phyloP scores from a whole-genome alignment of 2,329 filamentous ascomycete species.

The Xylariaceae sp. region DNA sequence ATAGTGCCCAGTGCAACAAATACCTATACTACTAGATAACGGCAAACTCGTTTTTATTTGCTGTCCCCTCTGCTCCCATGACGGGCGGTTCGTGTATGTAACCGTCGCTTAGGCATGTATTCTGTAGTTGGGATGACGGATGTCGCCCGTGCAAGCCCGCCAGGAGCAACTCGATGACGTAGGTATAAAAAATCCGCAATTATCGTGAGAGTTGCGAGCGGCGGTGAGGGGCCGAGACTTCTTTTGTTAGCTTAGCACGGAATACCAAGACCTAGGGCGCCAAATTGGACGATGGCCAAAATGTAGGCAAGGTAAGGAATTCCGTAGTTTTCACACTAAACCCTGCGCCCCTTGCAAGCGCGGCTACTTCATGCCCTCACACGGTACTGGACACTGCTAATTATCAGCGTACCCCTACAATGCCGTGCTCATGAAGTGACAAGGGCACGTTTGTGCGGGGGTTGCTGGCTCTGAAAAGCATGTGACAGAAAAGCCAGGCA shows the following conservation, averaged over 20 bases:
- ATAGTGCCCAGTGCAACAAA: background rate
- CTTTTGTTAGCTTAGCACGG: background rate
- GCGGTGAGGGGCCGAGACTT: background rate
- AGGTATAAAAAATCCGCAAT: background rate
- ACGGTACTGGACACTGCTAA: background rate
- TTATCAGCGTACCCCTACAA: background rate
- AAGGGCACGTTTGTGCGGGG: slow-evolving; percentile 1
- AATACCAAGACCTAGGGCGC: too few relatives aligned
- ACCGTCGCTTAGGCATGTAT: background rate
- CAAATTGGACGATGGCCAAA: too few relatives aligned
- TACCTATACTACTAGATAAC: background rate
- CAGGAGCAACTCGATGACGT: background rate
- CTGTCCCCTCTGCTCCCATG: background rate
- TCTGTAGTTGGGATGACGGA: slow-evolving; percentile 2
- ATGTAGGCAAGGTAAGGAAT: background rate
- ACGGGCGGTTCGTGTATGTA: background rate
- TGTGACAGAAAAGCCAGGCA: slow-evolving; percentile 16
- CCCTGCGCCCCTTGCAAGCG: background rate
- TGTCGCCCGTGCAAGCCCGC: background rate
- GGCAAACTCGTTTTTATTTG: background rate
- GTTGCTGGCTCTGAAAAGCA: slow-evolving; percentile 6
- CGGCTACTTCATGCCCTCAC: background rate
- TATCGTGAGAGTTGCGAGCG: background rate
- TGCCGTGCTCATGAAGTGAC: background rate
- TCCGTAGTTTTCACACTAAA: background rate